phyloP scores from a whole-genome alignment of 2,329 filamentous ascomycete species.

The Aspergillus jensenii region DNA sequence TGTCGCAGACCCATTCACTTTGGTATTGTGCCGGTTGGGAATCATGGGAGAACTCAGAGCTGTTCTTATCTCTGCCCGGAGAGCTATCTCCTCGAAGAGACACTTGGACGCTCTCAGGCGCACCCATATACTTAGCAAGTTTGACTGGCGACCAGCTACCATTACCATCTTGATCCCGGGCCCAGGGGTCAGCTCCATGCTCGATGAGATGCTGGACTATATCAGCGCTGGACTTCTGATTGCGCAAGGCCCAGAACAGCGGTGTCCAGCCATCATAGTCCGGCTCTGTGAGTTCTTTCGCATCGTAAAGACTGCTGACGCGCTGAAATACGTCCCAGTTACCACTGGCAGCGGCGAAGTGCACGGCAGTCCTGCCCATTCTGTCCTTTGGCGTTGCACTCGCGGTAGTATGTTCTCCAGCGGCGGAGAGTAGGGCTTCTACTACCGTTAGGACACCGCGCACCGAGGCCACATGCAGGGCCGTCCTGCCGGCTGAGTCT shows the following conservation, averaged over 20 bases:
- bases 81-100: too few relatives aligned
- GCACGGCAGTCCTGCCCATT: neutral
- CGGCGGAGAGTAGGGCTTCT: neutral
- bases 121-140: neutral
- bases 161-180: neutral
- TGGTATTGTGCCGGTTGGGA: neutral
- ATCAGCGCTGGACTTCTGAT: neutral
- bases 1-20: neutral
- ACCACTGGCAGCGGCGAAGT: neutral
- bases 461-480: neutral
- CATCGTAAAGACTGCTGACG: neutral
- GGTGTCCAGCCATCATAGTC: constrained; percentile 1
- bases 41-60: neutral
- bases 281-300: neutral
- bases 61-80: neutral
- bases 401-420: neutral
- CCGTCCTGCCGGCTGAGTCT: neutral
- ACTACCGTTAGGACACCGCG: neutral
- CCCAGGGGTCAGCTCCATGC: neutral
- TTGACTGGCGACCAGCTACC: neutral
- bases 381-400: neutral
- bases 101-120: neutral
- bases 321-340: neutral
- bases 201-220: neutral
- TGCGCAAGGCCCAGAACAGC: neutral